A percentile compares a stretch with the other conserved stretches of the same genome.
These are phyloP conservation scores for Monosporozyma servazzii DNA, from an alignment of 805 yeast species.

Conservation along the genomic window DNA sequence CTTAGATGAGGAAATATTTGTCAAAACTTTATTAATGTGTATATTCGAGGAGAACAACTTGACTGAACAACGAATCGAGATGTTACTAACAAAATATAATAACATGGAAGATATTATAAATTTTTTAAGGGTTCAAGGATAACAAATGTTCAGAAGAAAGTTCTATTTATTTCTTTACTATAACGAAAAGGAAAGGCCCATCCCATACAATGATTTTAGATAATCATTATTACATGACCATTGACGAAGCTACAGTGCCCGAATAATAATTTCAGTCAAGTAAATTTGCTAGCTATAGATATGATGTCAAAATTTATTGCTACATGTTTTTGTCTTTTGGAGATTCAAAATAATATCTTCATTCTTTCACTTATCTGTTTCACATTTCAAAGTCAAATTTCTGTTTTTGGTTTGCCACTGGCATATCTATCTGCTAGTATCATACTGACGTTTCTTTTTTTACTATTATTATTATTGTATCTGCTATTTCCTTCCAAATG, in stretches of 20 bases:
- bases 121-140: background rate
- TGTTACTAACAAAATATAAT: background rate
- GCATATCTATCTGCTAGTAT: no score
- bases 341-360: no score
- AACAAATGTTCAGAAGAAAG: background rate
- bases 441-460: no score
- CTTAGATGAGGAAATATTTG: slow-evolving; percentile 1
- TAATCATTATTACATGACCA: background rate
- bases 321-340: slow-evolving; percentile 54
- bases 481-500: background rate
- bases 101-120: slow-evolving; percentile 4
- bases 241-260: background rate
- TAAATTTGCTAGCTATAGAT: slow-evolving; percentile 15
- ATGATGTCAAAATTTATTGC: slow-evolving; percentile 38
- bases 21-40: slow-evolving; percentile 4
- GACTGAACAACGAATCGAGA: slow-evolving; percentile 5
- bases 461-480: no score
- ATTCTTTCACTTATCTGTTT: slow-evolving; percentile 16
- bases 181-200: background rate
- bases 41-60: slow-evolving; percentile 1
- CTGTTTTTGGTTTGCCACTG: no score
- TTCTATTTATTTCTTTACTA: background rate
- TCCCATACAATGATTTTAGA: background rate
- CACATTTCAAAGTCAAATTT: no score
- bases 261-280: no score